A percentile compares a stretch with the other conserved stretches of the same genome.
Evolutionary conservation across 345 rosid genomes (phyloP).

Genomic region (Eucalyptus leucophloia): DNA sequence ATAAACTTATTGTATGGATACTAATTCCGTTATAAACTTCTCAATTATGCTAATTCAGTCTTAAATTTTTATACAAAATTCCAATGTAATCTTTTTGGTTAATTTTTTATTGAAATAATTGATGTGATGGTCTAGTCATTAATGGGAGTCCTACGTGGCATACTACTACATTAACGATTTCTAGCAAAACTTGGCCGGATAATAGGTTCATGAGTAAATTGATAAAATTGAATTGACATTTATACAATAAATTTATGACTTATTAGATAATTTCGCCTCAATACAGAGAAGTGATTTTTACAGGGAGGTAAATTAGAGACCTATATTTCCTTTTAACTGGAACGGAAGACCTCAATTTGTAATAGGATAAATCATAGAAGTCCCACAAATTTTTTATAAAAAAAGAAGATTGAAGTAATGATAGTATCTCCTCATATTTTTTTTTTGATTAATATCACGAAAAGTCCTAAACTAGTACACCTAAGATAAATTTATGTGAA

Average conservation of each 20-base stretch:
- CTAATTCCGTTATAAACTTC: not conserved
- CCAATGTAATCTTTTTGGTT: not conserved
- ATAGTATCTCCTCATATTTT: no score
- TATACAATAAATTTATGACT: not conserved
- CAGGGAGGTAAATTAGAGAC: not conserved
- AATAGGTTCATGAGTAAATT: not conserved
- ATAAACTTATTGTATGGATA: not conserved
- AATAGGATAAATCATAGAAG: no score
- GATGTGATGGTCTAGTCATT: not conserved
- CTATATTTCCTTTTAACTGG: not conserved
- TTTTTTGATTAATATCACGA: no score
- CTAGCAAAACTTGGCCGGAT: fast-evolving
- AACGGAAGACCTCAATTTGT: no score
- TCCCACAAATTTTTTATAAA: no score
- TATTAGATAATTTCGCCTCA: not conserved
- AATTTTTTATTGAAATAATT: not conserved
- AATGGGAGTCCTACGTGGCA: fast-evolving
- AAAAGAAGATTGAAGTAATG: no score
- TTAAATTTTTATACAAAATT: not conserved
- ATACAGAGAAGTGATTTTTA: not conserved
- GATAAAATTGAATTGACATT: not conserved
- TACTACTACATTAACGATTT: not conserved
- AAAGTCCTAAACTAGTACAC: no score
- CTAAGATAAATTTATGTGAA: no score
- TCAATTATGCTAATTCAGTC: not conserved